Evolutionary conservation across 805 yeast genomes (phyloP).

Genomic region (Candida sithepensis): DNA sequence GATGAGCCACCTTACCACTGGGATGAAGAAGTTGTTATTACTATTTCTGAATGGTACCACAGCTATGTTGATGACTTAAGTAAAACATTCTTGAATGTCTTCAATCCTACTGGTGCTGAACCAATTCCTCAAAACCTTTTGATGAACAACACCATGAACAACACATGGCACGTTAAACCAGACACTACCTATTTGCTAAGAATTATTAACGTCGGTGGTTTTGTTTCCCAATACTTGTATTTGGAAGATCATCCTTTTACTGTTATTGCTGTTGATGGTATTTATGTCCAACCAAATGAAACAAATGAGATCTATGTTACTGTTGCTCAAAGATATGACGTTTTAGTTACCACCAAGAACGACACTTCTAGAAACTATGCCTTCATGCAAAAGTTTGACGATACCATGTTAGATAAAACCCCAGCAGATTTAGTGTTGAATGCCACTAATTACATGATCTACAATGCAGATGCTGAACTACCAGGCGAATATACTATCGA

Average conservation of each 20-base stretch:
- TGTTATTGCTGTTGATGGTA: constrained; percentile 90
- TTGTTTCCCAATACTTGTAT: constrained; percentile 84
- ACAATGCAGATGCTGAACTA: constrained; percentile 34
- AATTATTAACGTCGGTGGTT: constrained; percentile 83
- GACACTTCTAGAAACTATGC: constrained; percentile 65
- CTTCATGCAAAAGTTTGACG: constrained; percentile 77
- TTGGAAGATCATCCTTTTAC: constrained; percentile 85
- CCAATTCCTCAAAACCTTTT: constrained; percentile 85
- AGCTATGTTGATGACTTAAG: constrained; percentile 47
- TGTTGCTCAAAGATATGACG: constrained; percentile 89
- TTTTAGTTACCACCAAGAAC: constrained; percentile 70
- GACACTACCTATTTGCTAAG: constrained; percentile 80
- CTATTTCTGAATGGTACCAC: constrained; percentile 90
- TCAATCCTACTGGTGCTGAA: constrained; percentile 97
- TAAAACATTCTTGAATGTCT: constrained; percentile 57
- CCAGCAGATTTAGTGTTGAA: constrained; percentile 67
- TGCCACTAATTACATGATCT: constrained; percentile 71
- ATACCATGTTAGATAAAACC: constrained; percentile 71
- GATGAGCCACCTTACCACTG: constrained; percentile 62
- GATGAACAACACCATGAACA: constrained; percentile 76
- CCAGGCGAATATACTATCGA: constrained; percentile 46
- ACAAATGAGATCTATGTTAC: constrained; percentile 75
- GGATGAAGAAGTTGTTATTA: constrained; percentile 72
- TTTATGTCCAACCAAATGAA: constrained; percentile 70
- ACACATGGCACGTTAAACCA: constrained; percentile 78